Percentiles rank a stretch among this genome's conserved stretches.
phyloP scores from a whole-genome alignment of 2,329 filamentous ascomycete species.

The Apiospora arundinis region DNA sequence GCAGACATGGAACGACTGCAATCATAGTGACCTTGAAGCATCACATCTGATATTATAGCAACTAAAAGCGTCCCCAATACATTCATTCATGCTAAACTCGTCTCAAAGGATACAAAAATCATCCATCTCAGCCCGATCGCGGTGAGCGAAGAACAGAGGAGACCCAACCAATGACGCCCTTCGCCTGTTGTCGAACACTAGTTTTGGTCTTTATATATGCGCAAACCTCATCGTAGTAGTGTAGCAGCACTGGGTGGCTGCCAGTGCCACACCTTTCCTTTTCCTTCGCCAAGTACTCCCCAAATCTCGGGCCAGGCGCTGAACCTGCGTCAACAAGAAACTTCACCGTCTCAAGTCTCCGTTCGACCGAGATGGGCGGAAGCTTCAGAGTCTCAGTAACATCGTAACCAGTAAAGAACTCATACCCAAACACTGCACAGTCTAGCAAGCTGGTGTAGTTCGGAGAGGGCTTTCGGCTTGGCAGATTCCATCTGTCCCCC shows the following conservation, averaged over 20 bases:
- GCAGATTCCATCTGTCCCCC: accelerated
- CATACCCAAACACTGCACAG: not conserved
- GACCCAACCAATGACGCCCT: not conserved
- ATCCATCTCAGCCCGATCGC: too few species aligned
- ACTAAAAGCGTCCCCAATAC: too few species aligned
- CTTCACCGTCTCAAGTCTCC: not conserved
- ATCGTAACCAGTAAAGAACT: not conserved
- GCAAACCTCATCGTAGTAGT: not conserved
- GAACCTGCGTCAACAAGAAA: not conserved
- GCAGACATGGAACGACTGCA: not conserved
- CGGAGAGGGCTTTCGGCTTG: not conserved
- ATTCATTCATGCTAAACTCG: too few species aligned
- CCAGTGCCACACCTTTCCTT: too few species aligned
- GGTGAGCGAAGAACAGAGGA: not conserved
- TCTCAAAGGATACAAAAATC: too few species aligned
- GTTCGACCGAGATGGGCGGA: not conserved
- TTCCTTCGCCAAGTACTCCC: not conserved
- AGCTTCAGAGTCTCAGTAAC: not conserved
- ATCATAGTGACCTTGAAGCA: not conserved
- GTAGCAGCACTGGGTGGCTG: too few species aligned
- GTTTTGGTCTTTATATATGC: not conserved
- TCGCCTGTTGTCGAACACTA: not conserved
- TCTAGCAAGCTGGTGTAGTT: not conserved
- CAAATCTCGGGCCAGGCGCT: not conserved
- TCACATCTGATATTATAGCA: too few species aligned